Evolutionary conservation across 2,329 filamentous ascomycete species (phyloP).

Genomic region (Epichloe glyceriae): DNA sequence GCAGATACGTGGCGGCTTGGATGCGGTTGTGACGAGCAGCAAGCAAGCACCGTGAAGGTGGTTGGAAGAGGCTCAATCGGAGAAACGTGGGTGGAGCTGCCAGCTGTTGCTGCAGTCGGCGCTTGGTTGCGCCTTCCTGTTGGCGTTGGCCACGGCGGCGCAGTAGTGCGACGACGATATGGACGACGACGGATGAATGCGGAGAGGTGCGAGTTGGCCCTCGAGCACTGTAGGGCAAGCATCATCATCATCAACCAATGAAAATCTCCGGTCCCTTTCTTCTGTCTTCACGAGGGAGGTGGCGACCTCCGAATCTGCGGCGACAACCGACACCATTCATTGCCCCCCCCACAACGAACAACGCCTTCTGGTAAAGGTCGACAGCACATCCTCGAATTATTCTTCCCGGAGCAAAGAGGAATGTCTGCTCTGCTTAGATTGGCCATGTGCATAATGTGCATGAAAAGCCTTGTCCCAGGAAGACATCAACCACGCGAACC

Average conservation of each 20-base stretch:
- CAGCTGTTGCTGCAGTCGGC: conserved; percentile 3
- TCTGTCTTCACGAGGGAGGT: conserved; percentile 10
- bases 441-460: neutral
- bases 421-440: neutral
- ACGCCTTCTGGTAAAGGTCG: neutral
- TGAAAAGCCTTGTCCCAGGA: neutral
- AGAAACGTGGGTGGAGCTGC: conserved; percentile 6
- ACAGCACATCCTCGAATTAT: neutral
- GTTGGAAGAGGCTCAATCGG: conserved; percentile 6
- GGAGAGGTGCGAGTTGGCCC: conserved; percentile 1
- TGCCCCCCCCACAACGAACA: neutral
- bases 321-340: conserved; percentile 2
- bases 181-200: neutral
- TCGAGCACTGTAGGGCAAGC: neutral
- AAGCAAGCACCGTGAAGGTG: conserved; percentile 5
- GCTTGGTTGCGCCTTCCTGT: neutral
- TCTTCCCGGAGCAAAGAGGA: neutral
- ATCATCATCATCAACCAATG: neutral
- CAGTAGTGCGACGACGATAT: neutral
- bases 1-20: conserved; percentile 10
- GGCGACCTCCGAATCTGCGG: conserved; percentile 20
- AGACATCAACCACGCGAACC: neutral
- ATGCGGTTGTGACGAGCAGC: conserved; percentile 1
- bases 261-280: neutral
- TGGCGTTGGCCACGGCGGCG: neutral